These are phyloP conservation scores for Penicillium chermesinum DNA, from an alignment of 495 filamentous ascomycete genomes.

Conservation along the genomic window DNA sequence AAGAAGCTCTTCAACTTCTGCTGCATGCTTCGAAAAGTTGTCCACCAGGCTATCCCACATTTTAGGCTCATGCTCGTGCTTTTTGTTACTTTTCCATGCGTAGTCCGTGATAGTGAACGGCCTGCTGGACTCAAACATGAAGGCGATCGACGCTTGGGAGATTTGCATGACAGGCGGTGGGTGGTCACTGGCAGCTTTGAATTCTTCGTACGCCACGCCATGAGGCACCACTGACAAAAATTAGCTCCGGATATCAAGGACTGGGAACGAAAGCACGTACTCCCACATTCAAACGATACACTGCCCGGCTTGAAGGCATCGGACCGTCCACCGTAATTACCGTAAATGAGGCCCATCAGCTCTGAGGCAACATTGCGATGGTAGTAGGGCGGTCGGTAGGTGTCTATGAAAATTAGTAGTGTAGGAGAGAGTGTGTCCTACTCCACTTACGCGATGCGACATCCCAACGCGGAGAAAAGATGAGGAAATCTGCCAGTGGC, in stretches of 20 bases:
- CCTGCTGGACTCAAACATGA: conserved; percentile 57
- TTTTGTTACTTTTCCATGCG: conserved; percentile 49
- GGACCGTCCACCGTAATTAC: conserved; percentile 49
- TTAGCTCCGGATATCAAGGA: not conserved
- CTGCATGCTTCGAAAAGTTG: conserved; percentile 39
- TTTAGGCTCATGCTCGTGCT: conserved; percentile 52
- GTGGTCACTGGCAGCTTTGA: conserved; percentile 51
- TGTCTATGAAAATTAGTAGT: conserved; percentile 26
- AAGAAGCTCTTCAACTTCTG: conserved; percentile 43
- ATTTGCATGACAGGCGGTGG: conserved; percentile 43
- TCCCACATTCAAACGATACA: conserved; percentile 53
- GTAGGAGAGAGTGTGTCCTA: too few relatives aligned
- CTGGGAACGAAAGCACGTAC: conserved; percentile 17
- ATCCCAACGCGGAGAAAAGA: conserved; percentile 48
- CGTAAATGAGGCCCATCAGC: conserved; percentile 50
- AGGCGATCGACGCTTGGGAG: conserved; percentile 44
- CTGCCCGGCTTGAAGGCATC: conserved; percentile 55
- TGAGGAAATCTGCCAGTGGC: conserved; percentile 46
- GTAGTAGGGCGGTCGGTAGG: conserved; percentile 47
- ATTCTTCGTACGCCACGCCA: conserved; percentile 59
- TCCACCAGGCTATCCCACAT: conserved; percentile 54
- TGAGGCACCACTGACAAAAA: conserved; percentile 44
- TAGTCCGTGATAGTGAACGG: conserved; percentile 50
- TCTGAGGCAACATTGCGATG: conserved; percentile 48
- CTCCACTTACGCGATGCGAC: conserved; percentile 39